These are phyloP conservation scores for Chlamydomonas sp. DNA, from an alignment of 139 green algal genomes.

Conservation along the genomic window DNA sequence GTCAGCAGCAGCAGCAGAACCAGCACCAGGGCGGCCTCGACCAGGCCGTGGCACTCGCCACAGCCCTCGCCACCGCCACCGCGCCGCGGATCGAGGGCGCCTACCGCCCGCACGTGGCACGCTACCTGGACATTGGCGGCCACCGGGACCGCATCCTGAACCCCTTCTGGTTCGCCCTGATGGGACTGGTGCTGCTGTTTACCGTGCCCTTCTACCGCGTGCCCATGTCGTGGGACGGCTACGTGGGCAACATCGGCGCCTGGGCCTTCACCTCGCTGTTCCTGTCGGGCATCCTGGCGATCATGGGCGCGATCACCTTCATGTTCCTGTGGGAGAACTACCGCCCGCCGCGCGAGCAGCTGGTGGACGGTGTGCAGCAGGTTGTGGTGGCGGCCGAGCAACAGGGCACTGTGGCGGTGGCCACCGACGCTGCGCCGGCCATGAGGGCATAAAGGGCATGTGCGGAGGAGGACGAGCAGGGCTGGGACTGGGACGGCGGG, in stretches of 20 bases:
- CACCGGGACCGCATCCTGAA: conserved; percentile 41
- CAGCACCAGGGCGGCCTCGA: too few species aligned
- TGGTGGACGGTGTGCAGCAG: too few species aligned
- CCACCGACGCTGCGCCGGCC: too few species aligned
- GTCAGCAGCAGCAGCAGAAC: too few species aligned
- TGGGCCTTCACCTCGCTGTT: conserved; percentile 61
- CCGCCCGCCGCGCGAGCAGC: background rate
- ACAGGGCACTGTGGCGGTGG: too few species aligned
- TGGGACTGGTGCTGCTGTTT: conserved; percentile 52
- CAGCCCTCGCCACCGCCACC: background rate
- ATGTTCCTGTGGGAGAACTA: conserved; percentile 52
- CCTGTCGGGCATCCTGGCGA: conserved; percentile 44
- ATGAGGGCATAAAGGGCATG: too few species aligned
- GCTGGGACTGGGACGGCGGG: too few species aligned
- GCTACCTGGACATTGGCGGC: conserved; percentile 50
- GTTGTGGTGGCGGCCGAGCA: too few species aligned
- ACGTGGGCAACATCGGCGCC: conserved; percentile 49
- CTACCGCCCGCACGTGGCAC: background rate
- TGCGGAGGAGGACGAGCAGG: too few species aligned
- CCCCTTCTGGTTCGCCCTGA: background rate
- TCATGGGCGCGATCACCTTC: conserved; percentile 41
- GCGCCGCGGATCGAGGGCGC: background rate
- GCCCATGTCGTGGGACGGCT: conserved; percentile 37
- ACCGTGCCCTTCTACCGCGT: conserved; percentile 57
- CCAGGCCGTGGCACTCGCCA: background rate